Conservation (phyloP, 23 red algal species). For the Gracilaria vermiculophylla region DNA sequence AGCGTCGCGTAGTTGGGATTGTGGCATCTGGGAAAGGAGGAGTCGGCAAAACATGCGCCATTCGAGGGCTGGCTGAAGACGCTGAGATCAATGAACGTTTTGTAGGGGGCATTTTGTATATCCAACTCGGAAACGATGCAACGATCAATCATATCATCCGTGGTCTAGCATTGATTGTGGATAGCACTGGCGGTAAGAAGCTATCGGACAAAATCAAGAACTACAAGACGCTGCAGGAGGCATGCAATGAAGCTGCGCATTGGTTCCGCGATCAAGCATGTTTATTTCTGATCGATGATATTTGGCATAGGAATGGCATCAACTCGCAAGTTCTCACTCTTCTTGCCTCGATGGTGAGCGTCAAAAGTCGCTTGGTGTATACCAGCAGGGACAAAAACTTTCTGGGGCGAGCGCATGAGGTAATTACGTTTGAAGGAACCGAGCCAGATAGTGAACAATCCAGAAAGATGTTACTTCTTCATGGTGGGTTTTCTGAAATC, state of each 20-base stretch:
- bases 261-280: not conserved
- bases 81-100: not conserved
- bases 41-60: constrained; percentile 2
- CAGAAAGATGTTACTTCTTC: no score
- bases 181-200: not conserved
- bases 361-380: no score
- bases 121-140: not conserved
- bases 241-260: no score
- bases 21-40: not conserved
- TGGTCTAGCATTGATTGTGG: not conserved
- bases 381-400: no score
- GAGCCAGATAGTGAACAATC: no score
- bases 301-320: not conserved
- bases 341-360: no score
- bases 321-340: no score
- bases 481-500: no score
- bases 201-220: not conserved
- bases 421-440: no score
- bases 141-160: not conserved
- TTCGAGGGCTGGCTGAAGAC: not conserved
- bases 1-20: not conserved
- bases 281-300: constrained; percentile 8
- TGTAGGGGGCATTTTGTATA: not conserved
- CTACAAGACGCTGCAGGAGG: not conserved
- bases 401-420: no score